Evolutionary conservation across 2,329 filamentous ascomycete genomes (phyloP), one percentile per base, ranked within the genome.

Genomic region (Neocatenulostroma microsporum): DNA sequence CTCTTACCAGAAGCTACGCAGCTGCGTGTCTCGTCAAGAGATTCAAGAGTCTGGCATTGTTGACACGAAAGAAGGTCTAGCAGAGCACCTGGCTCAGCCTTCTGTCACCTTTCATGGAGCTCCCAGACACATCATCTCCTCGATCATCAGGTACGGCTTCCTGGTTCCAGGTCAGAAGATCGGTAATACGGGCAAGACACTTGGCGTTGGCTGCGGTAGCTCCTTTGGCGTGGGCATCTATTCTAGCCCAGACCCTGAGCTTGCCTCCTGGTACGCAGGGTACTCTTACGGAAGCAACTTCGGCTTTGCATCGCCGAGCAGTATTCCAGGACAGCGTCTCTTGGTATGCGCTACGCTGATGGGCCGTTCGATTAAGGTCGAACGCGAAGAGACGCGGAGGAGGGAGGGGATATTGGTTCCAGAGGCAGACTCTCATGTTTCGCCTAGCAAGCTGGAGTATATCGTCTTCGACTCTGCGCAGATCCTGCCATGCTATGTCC

Each of bases 261-360:
- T 20, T 21, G 34, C 34, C 5, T 37, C 34, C 4, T 10, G n/a
- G 3, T 37, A 37, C 27, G 17, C 29, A 10, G 25, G 21, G 10
- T 36, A 28, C 25, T 11, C 19, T 12, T 9, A 8, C n/a, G n/a
- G n/a, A n/a, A n/a, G 15, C 20, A 18, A 5, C 32, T 23, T 3
- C 25, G 20, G 19, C 11, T 21, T 6, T 37, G n/a, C 6, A 10
- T n/a, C 18, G 9, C 44, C 44, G 7, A 34, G 29, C 7, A 31
- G 61, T 17, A 55, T 62, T 20, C 60, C 58, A 21, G 61, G 63
- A 2, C 43, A 66, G 30, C 62, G 67, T 30, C 48, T 70, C 3
- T 47, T 70, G 14, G 62, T 68, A 6, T 70, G 66, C 47, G 67
- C 66, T 1, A 64, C 59, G 3, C 39, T 71, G 27, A 70, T 70